Conservation (phyloP, 208 protist species). For the Kentomonas sorsogonicus region DNA sequence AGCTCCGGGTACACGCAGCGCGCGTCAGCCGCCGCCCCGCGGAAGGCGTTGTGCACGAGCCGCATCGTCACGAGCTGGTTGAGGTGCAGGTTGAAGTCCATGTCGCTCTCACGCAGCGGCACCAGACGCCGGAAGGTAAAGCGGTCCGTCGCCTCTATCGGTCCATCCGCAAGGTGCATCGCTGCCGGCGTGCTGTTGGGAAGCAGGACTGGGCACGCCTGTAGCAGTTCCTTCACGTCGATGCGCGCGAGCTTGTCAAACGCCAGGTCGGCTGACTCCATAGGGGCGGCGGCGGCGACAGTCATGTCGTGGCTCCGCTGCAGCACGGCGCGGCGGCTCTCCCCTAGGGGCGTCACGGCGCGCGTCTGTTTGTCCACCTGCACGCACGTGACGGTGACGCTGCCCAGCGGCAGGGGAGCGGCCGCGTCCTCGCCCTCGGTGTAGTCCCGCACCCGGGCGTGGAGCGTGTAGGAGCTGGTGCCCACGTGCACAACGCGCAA, state of each 20-base stretch:
- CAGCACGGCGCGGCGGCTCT: constrained; percentile 7
- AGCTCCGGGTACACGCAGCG: constrained; percentile 24
- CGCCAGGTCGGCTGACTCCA: too few species aligned
- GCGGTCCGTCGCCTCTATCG: not conserved
- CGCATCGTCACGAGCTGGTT: constrained; percentile 56
- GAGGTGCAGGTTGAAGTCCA: constrained; percentile 75
- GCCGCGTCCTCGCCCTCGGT: constrained; percentile 22
- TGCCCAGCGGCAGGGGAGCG: constrained; percentile 26
- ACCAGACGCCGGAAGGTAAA: constrained; percentile 17
- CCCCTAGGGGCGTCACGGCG: constrained; percentile 17
- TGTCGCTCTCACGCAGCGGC: constrained; percentile 52
- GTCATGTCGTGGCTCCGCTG: too few species aligned
- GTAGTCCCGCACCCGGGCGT: constrained; percentile 39
- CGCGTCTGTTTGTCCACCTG: constrained; percentile 40
- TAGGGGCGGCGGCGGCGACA: too few species aligned
- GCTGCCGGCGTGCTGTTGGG: not conserved
- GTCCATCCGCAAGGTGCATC: not conserved
- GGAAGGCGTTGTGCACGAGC: constrained; percentile 53
- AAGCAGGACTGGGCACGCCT: not conserved
- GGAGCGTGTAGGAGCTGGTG: constrained; percentile 47
- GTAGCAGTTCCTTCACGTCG: not conserved
- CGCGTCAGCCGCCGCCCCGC: constrained; percentile 22
- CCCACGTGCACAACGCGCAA: constrained; percentile 45
- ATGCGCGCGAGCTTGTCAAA: constrained; percentile 1
- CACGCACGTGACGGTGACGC: constrained; percentile 51